Percentiles rank a stretch among this genome's conserved stretches.
phyloP scores from a whole-genome alignment of 1,284 basidiomycete species.

The Coniferiporia weirii region DNA sequence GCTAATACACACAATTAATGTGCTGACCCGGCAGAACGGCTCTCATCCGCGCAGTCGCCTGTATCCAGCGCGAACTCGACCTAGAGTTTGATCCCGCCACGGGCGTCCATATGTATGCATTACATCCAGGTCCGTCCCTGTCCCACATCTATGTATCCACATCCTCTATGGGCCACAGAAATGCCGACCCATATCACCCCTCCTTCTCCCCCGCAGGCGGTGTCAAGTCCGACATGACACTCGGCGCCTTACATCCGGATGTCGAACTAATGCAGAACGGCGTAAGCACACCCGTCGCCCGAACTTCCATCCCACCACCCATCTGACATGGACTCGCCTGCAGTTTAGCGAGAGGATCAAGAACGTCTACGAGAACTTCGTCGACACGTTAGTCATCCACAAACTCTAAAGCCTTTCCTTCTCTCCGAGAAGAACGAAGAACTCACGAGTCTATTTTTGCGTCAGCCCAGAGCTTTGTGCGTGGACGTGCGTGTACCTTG shows the following conservation, averaged over 20 bases:
- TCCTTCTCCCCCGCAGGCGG: not conserved
- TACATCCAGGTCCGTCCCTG: slow-evolving; percentile 5
- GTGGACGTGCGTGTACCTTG: slow-evolving; percentile 10
- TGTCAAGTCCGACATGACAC: not conserved
- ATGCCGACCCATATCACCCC: not conserved
- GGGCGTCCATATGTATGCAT: slow-evolving; percentile 2
- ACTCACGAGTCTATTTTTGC: too few relatives aligned
- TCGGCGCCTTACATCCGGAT: not conserved
- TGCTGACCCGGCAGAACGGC: not conserved
- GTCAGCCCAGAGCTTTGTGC: slow-evolving; percentile 1
- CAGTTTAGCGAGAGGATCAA: not conserved
- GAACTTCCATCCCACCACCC: too few relatives aligned
- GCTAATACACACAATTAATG: too few relatives aligned
- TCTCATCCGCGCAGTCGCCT: not conserved
- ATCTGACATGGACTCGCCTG: too few relatives aligned
- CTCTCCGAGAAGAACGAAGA: not conserved
- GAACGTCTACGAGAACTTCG: not conserved
- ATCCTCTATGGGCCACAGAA: not conserved
- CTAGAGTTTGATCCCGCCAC: not conserved
- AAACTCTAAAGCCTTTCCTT: not conserved
- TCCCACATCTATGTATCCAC: too few relatives aligned
- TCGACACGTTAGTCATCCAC: not conserved
- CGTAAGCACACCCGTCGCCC: not conserved
- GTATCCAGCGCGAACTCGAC: slow-evolving; percentile 6
- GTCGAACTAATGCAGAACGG: slow-evolving; percentile 3